Evolutionary conservation across 768 basidiomycete genomes (phyloP).

Genomic region (Macrolepiota albuminosa): DNA sequence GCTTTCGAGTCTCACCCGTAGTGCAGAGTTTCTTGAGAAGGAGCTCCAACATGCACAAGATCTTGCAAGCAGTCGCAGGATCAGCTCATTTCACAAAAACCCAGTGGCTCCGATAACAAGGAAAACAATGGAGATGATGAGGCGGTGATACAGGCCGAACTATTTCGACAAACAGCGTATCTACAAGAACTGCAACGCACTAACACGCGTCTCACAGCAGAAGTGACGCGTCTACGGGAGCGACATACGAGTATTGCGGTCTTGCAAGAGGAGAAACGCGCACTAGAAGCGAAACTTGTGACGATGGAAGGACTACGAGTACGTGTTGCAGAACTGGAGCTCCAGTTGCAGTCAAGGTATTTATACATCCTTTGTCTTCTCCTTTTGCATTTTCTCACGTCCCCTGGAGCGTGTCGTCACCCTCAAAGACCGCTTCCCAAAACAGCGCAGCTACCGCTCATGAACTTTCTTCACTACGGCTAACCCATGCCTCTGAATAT

Average conservation of each 20-base stretch:
- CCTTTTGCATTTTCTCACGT: background rate
- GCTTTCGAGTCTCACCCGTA: conserved; percentile 41
- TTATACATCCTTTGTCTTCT: conserved; percentile 9
- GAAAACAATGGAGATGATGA: conserved; percentile 47
- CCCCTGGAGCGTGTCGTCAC: background rate
- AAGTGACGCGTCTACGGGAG: conserved; percentile 50
- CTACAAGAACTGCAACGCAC: conserved; percentile 53
- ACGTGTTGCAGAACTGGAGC: conserved; percentile 61
- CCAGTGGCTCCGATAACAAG: conserved; percentile 10
- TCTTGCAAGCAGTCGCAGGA: conserved; percentile 38
- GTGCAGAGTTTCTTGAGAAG: conserved; percentile 40
- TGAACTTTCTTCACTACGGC: conserved; percentile 53
- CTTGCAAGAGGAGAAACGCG: conserved; percentile 68
- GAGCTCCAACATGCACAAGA: conserved; percentile 44
- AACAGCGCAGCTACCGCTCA: conserved; percentile 38
- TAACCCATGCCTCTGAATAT: conserved; percentile 64
- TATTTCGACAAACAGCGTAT: conserved; percentile 61
- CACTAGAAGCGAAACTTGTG: conserved; percentile 48
- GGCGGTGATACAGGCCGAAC: conserved; percentile 60
- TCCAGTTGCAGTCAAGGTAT: conserved; percentile 49
- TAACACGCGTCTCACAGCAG: conserved; percentile 51
- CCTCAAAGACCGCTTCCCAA: conserved; percentile 21
- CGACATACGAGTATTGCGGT: conserved; percentile 62
- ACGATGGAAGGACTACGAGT: conserved; percentile 50
- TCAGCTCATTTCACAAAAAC: background rate